phyloP scores from a whole-genome alignment of 495 filamentous ascomycete species.

The Daldinia concentrica region DNA sequence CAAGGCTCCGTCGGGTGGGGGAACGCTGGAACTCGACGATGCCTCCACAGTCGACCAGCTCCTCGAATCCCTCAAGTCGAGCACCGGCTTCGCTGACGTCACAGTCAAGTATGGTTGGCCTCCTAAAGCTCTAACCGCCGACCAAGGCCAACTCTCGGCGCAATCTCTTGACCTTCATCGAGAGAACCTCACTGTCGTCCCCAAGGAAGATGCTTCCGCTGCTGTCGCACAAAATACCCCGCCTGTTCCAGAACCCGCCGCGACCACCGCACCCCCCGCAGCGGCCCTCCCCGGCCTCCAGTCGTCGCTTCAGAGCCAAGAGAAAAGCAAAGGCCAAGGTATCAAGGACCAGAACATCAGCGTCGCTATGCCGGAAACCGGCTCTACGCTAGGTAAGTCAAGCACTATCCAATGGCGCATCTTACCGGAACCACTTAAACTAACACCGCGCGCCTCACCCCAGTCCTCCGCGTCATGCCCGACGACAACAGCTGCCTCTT shows the following conservation, averaged over 20 bases:
- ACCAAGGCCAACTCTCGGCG: constrained; percentile 45
- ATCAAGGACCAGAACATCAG: constrained; percentile 42
- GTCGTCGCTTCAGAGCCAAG: neutral
- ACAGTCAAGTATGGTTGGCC: constrained; percentile 92
- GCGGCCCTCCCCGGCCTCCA: constrained; percentile 2
- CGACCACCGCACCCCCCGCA: constrained; percentile 6
- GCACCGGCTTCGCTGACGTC: constrained; percentile 57
- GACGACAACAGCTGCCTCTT: constrained; percentile 98
- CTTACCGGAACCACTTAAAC: neutral
- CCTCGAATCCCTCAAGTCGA: constrained; percentile 49
- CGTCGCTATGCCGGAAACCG: constrained; percentile 36
- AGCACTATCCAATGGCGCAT: constrained; percentile 21
- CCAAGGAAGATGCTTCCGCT: constrained; percentile 46
- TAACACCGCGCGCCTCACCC: neutral
- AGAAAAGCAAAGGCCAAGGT: neutral
- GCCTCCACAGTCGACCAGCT: constrained; percentile 73
- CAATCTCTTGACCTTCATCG: constrained; percentile 76
- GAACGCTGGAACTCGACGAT: constrained; percentile 70
- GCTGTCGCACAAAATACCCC: neutral
- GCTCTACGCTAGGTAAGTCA: constrained; percentile 34
- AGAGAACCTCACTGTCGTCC: constrained; percentile 79
- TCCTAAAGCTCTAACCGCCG: constrained; percentile 71
- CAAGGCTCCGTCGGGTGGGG: constrained; percentile 50
- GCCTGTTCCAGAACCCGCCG: constrained; percentile 4
- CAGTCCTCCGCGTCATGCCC: constrained; percentile 91